Evolutionary conservation across 2,329 filamentous ascomycete species (phyloP).

Genomic region (Nemania abortiva): DNA sequence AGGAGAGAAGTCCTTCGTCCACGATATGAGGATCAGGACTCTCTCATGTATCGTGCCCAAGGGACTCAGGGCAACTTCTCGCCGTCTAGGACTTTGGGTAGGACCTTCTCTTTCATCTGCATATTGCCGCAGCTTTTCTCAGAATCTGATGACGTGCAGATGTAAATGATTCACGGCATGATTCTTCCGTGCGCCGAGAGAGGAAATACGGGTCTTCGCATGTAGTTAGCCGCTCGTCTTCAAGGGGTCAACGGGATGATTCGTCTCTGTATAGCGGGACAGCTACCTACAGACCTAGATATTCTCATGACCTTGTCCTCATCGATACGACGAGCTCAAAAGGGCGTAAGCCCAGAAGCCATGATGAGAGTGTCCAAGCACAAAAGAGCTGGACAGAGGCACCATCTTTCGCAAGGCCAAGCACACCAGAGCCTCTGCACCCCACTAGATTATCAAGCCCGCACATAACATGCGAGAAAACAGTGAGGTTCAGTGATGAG

Average conservation of each 20-base stretch:
- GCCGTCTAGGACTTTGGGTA: slow-evolving; percentile 30
- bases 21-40: slow-evolving; percentile 22
- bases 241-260: slow-evolving; percentile 12
- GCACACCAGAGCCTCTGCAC: slow-evolving; percentile 5
- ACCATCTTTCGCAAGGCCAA: slow-evolving; percentile 8
- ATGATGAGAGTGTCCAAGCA: not conserved
- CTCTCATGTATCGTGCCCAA: slow-evolving; percentile 13
- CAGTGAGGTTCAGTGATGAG: slow-evolving; percentile 21
- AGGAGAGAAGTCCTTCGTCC: slow-evolving; percentile 15
- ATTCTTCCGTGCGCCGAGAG: slow-evolving; percentile 12
- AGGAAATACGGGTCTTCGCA: slow-evolving; percentile 22
- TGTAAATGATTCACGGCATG: slow-evolving; percentile 21
- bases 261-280: not conserved
- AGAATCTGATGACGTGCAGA: slow-evolving; percentile 29
- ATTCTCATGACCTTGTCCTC: slow-evolving; percentile 4
- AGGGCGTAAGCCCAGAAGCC: slow-evolving; percentile 4
- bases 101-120: slow-evolving; percentile 15
- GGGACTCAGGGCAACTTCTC: slow-evolving; percentile 11
- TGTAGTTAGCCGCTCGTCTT: slow-evolving; percentile 4
- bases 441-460: slow-evolving; percentile 1
- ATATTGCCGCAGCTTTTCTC: slow-evolving; percentile 4
- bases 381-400: slow-evolving; percentile 20
- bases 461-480: slow-evolving; percentile 8
- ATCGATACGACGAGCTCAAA: slow-evolving; percentile 6
- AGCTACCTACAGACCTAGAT: not conserved